Conservation (phyloP, 164 flowering plant genomes). For the Vitis rotundifolia region DNA sequence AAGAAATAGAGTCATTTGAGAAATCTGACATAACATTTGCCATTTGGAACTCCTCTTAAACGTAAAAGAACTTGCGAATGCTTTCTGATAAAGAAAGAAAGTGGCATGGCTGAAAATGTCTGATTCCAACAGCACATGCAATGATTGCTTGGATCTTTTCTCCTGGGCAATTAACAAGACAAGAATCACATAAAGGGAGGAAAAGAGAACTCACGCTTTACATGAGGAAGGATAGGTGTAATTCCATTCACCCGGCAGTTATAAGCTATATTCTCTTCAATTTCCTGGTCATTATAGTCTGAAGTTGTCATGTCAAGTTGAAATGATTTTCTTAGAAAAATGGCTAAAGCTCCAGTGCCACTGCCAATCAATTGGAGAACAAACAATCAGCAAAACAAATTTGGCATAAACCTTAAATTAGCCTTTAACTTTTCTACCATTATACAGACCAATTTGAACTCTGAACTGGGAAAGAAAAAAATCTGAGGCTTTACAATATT, state of each 20-base stretch:
- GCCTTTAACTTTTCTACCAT: too few relatives aligned
- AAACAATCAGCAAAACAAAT: not conserved
- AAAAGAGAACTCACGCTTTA: slow-evolving; percentile 63
- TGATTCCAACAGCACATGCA: not conserved
- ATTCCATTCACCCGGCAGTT: slow-evolving; percentile 76
- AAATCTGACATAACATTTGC: too few relatives aligned
- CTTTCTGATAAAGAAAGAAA: not conserved
- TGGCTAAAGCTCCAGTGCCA: slow-evolving; percentile 98
- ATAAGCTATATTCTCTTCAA: slow-evolving; percentile 85
- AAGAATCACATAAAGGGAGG: not conserved
- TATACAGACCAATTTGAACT: too few relatives aligned
- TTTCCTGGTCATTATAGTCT: slow-evolving; percentile 81
- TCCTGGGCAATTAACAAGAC: not conserved
- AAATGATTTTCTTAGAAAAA: slow-evolving; percentile 64
- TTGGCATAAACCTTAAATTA: not conserved
- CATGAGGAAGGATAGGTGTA: slow-evolving; percentile 71
- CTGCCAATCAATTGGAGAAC: slow-evolving; percentile 39
- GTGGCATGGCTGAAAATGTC: not conserved
- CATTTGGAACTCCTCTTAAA: too few relatives aligned
- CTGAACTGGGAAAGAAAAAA: too few relatives aligned
- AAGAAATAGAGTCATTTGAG: too few relatives aligned
- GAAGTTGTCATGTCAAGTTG: slow-evolving; percentile 86
- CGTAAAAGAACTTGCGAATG: too few relatives aligned
- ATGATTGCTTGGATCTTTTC: not conserved
- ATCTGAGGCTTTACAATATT: too few relatives aligned